Base-by-base conservation (phyloP, 257 asterid genomes). In the Plantago major region DNA sequence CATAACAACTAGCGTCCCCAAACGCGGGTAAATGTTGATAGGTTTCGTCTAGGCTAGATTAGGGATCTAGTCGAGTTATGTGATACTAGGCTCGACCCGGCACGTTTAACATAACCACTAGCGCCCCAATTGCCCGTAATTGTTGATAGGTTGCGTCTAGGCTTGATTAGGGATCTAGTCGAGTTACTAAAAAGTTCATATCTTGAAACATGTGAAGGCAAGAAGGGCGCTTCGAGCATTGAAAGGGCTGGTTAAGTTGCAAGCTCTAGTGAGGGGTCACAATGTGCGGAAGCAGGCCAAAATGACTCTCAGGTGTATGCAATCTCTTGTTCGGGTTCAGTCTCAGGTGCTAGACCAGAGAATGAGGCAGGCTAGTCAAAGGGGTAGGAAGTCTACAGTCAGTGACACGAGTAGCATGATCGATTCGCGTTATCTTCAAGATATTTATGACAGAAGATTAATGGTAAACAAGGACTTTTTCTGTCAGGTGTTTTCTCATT, bases 261-360 rank as follows among this genome's bases (percentile, higher is more conserved):
- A 80, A 71, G 86, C 86, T 37, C 51, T 81, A 46, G 79, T 74
- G 10, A 69, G 83, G 45, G 85, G 85, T 49, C 75, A 74, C 67
- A 72, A 74, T 43, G 79, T 81, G 7, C 56, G 83, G 9, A 77
- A 77, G 67, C 86, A 76, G 64, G 79, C 81, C 5, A 73, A 75
- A 60, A 73, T 67, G 77, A 79, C 84, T 4, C 57, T 79, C 11
- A 67, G 52, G 50, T 79, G 79, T 40, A 78, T 78, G 81, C 83
- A 81, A 72, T 81, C 86, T 66, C 79, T 81, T 7, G 71, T 77
- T 18, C 59, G 81, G 43, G 78, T 78, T 4, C 83, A 81, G 58
- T 69, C 81, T 46, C 71, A 67, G 37, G 70, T 76, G 38, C 62
- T 72, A 5, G 78, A 68, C 55, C 78, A 78, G 46, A 56, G 81